A percentile compares a stretch with the other conserved stretches of the same genome.
phyloP scores from a whole-genome alignment of 371 early-diverging fungal genomes.

The Mortierella sp. region DNA sequence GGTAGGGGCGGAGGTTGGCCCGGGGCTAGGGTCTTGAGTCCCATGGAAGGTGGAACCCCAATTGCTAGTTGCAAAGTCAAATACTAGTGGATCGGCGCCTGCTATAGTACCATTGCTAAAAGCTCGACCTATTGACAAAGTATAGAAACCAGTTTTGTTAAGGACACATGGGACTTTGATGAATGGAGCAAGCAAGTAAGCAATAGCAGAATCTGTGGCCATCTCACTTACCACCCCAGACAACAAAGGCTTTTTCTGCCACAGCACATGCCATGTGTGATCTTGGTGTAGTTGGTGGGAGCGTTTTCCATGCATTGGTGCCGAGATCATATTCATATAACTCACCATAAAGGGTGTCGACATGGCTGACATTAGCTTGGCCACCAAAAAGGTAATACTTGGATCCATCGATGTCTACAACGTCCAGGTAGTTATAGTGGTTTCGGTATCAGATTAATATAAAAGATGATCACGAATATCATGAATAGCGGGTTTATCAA shows the following conservation, averaged over 20 bases:
- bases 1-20: too few relatives aligned
- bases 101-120: not conserved
- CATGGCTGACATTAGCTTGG: not conserved
- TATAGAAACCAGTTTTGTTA: too few relatives aligned
- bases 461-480: too few relatives aligned
- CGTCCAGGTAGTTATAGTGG: not conserved
- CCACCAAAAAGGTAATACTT: conserved; percentile 2
- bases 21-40: not conserved
- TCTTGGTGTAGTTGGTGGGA: not conserved
- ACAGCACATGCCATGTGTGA: not conserved
- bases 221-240: conserved; percentile 2
- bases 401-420: not conserved
- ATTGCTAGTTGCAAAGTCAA: not conserved
- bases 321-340: not conserved
- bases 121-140: not conserved
- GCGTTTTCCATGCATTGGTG: not conserved
- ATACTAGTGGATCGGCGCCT: not conserved
- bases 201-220: too few relatives aligned
- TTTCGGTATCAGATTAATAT: too few relatives aligned
- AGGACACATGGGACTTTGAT: too few relatives aligned
- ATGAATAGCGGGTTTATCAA: not conserved
- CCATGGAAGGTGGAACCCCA: not conserved
- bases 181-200: too few relatives aligned
- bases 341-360: not conserved
- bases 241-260: not conserved